phyloP scores from a whole-genome alignment of 1,284 basidiomycete species.

The Fomes fomentarius region DNA sequence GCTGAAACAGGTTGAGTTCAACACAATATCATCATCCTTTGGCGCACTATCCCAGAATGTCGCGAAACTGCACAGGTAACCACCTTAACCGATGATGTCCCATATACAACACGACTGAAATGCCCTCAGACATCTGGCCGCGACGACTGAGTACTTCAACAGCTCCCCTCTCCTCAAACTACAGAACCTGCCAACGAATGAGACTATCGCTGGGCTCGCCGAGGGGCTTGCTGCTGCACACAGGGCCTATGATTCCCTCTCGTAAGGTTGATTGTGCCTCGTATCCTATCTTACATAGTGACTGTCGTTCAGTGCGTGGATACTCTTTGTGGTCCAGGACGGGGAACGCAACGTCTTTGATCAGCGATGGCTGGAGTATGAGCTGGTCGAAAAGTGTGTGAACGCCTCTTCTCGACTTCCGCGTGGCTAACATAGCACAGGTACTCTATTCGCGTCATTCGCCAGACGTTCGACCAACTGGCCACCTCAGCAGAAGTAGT shows the following conservation, averaged over 20 bases:
- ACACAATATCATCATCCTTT: slow-evolving; percentile 95
- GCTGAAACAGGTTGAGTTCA: slow-evolving; percentile 98
- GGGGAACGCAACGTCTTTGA: slow-evolving; percentile 97
- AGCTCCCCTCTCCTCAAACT: slow-evolving; percentile 55
- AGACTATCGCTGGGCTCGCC: slow-evolving; percentile 72
- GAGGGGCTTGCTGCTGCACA: slow-evolving; percentile 84
- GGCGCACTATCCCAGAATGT: slow-evolving; percentile 80
- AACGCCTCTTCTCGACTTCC: not conserved
- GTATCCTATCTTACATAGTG: not conserved
- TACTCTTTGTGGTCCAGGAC: slow-evolving; percentile 90
- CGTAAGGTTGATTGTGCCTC: slow-evolving; percentile 39
- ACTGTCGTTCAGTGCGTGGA: slow-evolving; percentile 51
- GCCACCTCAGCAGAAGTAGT: slow-evolving; percentile 45
- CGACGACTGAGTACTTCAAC: slow-evolving; percentile 68
- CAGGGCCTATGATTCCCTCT: slow-evolving; percentile 63
- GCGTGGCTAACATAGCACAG: slow-evolving; percentile 41
- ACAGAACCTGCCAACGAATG: slow-evolving; percentile 75
- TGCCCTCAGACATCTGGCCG: slow-evolving; percentile 61
- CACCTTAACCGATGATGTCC: slow-evolving; percentile 18
- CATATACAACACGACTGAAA: not conserved
- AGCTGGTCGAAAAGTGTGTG: slow-evolving; percentile 72
- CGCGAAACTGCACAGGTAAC: slow-evolving; percentile 78
- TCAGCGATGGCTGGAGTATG: slow-evolving; percentile 88
- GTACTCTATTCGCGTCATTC: slow-evolving; percentile 72
- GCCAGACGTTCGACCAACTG: slow-evolving; percentile 79